These are phyloP conservation scores for Phytopythium kandeliae DNA, from an alignment of 352 stramenopile species.

Conservation along the genomic window DNA sequence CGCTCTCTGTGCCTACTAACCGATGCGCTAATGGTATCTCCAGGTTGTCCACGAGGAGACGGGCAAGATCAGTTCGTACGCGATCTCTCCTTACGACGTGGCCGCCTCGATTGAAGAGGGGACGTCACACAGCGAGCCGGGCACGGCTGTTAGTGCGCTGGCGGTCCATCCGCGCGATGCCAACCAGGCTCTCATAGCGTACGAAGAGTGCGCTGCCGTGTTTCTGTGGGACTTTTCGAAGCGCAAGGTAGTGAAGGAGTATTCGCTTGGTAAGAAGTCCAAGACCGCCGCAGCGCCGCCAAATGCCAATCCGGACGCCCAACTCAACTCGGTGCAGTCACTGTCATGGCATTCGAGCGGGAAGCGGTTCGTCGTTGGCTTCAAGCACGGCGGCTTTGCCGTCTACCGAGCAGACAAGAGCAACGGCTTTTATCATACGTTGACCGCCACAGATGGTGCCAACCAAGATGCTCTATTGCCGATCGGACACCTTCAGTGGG, in stretches of 20 bases:
- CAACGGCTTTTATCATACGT: constrained; percentile 30
- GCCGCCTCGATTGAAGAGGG: constrained; percentile 6
- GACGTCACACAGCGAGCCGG: constrained; percentile 12
- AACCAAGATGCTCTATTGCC: constrained; percentile 8
- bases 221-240: constrained; percentile 69
- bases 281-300: constrained; percentile 10
- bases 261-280: constrained; percentile 20
- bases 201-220: constrained; percentile 39
- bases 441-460: constrained; percentile 3
- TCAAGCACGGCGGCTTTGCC: constrained; percentile 52
- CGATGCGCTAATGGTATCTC: neutral
- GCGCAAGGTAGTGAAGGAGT: constrained; percentile 47
- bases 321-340: constrained; percentile 41
- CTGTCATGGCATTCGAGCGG: constrained; percentile 74
- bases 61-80: constrained; percentile 58
- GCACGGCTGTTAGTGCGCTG: constrained; percentile 38
- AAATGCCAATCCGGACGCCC: constrained; percentile 8
- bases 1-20: neutral
- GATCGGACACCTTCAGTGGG: constrained; percentile 52
- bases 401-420: constrained; percentile 57
- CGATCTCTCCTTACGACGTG: constrained; percentile 45
- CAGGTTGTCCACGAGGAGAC: constrained; percentile 78
- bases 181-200: constrained; percentile 61
- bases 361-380: constrained; percentile 71
- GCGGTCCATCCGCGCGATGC: constrained; percentile 49